phyloP scores from a whole-genome alignment of 768 basidiomycete species.

The Agrocybe chaxingu region DNA sequence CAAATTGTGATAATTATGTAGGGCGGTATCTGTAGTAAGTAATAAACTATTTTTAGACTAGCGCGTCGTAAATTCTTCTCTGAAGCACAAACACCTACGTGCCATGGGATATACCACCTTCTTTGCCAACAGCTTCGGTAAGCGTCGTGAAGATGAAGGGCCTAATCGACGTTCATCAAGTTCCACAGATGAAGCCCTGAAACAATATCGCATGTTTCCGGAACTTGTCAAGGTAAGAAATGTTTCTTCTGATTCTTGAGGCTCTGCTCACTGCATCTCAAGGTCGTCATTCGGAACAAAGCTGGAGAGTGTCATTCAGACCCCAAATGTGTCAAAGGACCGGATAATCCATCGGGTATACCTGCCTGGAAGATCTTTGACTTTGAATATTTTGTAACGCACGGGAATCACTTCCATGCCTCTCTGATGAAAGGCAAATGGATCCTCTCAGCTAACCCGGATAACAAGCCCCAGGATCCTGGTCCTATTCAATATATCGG shows the following conservation, averaged over 20 bases:
- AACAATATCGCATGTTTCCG: constrained; percentile 28
- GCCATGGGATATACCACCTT: constrained; percentile 23
- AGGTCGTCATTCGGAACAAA: constrained; percentile 24
- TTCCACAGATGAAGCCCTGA: constrained; percentile 18
- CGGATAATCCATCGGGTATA: constrained; percentile 27
- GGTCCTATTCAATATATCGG: constrained; percentile 24
- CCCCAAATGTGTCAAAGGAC: constrained; percentile 23
- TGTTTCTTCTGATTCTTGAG: not conserved
- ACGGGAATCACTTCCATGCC: constrained; percentile 14
- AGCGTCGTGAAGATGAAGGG: constrained; percentile 9
- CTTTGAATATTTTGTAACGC: constrained; percentile 23
- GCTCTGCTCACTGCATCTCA: not conserved
- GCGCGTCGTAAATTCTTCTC: not conserved
- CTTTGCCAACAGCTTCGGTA: constrained; percentile 22
- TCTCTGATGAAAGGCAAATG: constrained; percentile 24
- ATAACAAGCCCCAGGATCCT: constrained; percentile 12
- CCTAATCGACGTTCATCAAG: not conserved
- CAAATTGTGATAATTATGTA: constrained; percentile 1
- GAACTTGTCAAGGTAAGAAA: constrained; percentile 26
- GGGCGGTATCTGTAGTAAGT: constrained; percentile 25
- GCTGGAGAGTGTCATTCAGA: constrained; percentile 24
- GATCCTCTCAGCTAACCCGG: constrained; percentile 29
- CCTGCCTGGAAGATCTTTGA: constrained; percentile 35
- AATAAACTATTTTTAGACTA: not conserved
- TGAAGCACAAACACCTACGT: constrained; percentile 21